phyloP scores from a whole-genome alignment of 345 rosid species.

The Gossypioides kirkii region DNA sequence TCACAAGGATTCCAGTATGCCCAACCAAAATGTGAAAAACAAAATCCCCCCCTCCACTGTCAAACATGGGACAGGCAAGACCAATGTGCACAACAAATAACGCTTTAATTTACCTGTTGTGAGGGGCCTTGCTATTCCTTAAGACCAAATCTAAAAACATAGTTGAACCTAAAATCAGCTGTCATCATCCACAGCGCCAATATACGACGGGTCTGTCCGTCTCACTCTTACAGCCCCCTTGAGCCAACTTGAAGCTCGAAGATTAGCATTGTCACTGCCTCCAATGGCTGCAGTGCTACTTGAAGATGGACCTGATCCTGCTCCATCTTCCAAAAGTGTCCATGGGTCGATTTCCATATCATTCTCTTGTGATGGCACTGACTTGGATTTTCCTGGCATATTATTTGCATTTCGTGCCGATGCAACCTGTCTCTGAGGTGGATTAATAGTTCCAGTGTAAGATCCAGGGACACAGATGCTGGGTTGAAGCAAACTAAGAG shows the following conservation, averaged over 20 bases:
- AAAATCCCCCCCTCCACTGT: constrained; percentile 14
- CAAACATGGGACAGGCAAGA: constrained; percentile 1
- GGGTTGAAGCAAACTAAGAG: constrained; percentile 61
- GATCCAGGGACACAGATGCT: constrained; percentile 38
- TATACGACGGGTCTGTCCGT: constrained; percentile 73
- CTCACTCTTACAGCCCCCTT: constrained; percentile 91
- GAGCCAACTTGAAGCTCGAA: constrained; percentile 88
- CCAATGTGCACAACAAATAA: constrained; percentile 17
- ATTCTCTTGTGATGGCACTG: constrained; percentile 40
- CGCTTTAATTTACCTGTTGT: constrained; percentile 21
- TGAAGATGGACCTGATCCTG: constrained; percentile 61
- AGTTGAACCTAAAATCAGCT: constrained; percentile 46
- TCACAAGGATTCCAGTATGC: constrained; percentile 8
- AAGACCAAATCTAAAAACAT: constrained; percentile 29
- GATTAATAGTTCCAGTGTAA: constrained; percentile 29
- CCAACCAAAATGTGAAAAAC: constrained; percentile 5
- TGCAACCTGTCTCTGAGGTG: constrained; percentile 40
- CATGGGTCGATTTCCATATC: constrained; percentile 82
- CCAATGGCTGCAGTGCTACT: constrained; percentile 41
- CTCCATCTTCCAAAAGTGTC: constrained; percentile 92
- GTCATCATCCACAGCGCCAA: constrained; percentile 90
- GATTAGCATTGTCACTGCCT: constrained; percentile 66
- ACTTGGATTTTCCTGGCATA: constrained; percentile 55
- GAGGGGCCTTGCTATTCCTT: constrained; percentile 21
- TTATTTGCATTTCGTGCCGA: constrained; percentile 34